Conservation (phyloP, 1,284 basidiomycete species). For the Hortiboletus rubellus region DNA sequence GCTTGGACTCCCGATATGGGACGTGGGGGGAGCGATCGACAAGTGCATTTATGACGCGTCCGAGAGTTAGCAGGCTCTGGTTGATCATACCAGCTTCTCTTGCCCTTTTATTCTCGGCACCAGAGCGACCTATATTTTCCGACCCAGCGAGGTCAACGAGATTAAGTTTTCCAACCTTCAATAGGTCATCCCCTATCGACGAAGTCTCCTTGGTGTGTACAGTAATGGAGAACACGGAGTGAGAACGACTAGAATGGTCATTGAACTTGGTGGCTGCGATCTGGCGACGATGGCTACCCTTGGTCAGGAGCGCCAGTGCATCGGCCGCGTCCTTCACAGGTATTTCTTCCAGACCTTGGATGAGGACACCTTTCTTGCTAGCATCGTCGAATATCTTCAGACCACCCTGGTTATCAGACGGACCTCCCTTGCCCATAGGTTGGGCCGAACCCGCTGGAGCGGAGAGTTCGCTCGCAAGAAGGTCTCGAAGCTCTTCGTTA, state of each 20-base stretch:
- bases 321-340: slow-evolving; percentile 83
- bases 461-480: slow-evolving; percentile 74
- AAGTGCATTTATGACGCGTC: slow-evolving; percentile 95
- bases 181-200: slow-evolving; percentile 79
- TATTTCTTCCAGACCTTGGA: slow-evolving; percentile 94
- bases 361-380: slow-evolving; percentile 84
- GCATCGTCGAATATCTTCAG: slow-evolving; percentile 94
- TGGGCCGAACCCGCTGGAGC: slow-evolving; percentile 61
- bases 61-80: slow-evolving; percentile 93
- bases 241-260: slow-evolving; percentile 95
- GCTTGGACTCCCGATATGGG: slow-evolving; percentile 93
- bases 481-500: slow-evolving; percentile 97
- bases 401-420: slow-evolving; percentile 44
- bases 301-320: slow-evolving; percentile 82
- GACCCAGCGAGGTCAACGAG: slow-evolving; percentile 97
- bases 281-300: slow-evolving; percentile 89
- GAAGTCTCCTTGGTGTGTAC: slow-evolving; percentile 90
- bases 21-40: slow-evolving; percentile 92
- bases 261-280: slow-evolving; percentile 98
- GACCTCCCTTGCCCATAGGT: slow-evolving; percentile 66
- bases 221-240: slow-evolving; percentile 97
- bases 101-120: slow-evolving; percentile 93
- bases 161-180: slow-evolving; percentile 95
- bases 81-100: slow-evolving; percentile 99
- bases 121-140: slow-evolving; percentile 96